Evolutionary conservation across 768 basidiomycete species (phyloP).

Genomic region (Leccinum aurantiacum): DNA sequence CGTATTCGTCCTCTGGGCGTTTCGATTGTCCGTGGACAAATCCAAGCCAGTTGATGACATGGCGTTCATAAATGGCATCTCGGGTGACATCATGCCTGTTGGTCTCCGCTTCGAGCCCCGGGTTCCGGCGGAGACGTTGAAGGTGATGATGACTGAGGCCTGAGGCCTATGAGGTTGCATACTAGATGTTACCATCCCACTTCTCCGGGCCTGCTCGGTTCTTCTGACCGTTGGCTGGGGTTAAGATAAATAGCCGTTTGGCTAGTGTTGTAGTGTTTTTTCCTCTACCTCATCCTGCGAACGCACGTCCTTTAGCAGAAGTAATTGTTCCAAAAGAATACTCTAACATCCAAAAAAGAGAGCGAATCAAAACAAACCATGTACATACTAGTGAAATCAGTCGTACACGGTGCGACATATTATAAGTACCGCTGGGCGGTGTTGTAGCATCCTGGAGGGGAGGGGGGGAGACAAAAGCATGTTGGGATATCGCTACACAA

Average conservation of each 20-base stretch:
- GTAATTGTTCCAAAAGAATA: not conserved
- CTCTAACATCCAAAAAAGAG: not conserved
- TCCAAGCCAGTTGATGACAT: conserved; percentile 52
- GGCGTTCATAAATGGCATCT: conserved; percentile 41
- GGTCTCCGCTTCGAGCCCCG: conserved; percentile 52
- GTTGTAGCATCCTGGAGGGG: not conserved
- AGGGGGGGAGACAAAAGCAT: not conserved
- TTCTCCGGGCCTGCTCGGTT: not conserved
- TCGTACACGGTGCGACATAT: not conserved
- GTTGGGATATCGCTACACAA: not conserved
- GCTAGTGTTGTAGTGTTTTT: not conserved
- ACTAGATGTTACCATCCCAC: not conserved
- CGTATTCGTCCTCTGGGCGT: conserved; percentile 59
- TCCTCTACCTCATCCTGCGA: not conserved
- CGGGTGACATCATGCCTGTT: conserved; percentile 42
- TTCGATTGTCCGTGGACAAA: conserved; percentile 47
- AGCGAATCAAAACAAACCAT: not conserved
- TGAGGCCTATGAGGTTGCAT: not conserved
- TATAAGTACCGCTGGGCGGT: not conserved
- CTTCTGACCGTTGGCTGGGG: not conserved
- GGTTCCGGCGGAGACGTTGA: conserved; percentile 13
- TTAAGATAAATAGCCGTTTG: not conserved
- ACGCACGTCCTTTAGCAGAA: not conserved
- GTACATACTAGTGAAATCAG: not conserved
- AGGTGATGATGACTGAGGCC: conserved; percentile 2